A percentile compares a stretch with the other conserved stretches of the same genome.
phyloP scores from a whole-genome alignment of 2,329 filamentous ascomycete species.

The Alternaria gansuensis region DNA sequence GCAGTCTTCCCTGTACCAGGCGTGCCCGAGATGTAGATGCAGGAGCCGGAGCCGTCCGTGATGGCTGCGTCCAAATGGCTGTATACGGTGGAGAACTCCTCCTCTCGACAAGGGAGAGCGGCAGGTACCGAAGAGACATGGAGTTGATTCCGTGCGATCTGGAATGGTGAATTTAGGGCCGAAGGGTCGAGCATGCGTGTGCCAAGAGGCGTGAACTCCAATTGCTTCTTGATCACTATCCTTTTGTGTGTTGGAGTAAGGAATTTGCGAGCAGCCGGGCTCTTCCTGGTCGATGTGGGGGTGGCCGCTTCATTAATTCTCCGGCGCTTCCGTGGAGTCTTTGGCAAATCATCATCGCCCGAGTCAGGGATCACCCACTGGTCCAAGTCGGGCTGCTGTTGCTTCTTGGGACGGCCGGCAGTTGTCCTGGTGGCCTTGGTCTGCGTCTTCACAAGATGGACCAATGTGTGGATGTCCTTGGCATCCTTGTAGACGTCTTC shows the following conservation, averaged over 20 bases:
- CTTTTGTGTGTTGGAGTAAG: slow-evolving; percentile 72
- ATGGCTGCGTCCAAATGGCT: slow-evolving; percentile 94
- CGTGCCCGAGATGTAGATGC: slow-evolving; percentile 99
- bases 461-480: slow-evolving; percentile 71
- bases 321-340: slow-evolving; percentile 59
- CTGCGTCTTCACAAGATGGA: slow-evolving; percentile 72
- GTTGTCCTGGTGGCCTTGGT: slow-evolving; percentile 76
- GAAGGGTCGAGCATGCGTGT: slow-evolving; percentile 83
- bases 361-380: slow-evolving; percentile 57
- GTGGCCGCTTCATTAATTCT: slow-evolving; percentile 58
- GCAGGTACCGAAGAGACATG: slow-evolving; percentile 94
- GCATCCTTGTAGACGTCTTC: slow-evolving; percentile 80
- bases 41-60: slow-evolving; percentile 89
- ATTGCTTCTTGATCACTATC: slow-evolving; percentile 81
- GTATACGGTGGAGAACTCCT: slow-evolving; percentile 91
- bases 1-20: slow-evolving; percentile 98
- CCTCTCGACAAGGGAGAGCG: slow-evolving; percentile 88
- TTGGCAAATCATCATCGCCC: slow-evolving; percentile 54
- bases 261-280: slow-evolving; percentile 62
- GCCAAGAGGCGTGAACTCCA: slow-evolving; percentile 95
- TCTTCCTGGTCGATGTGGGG: slow-evolving; percentile 57
- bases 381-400: slow-evolving; percentile 51
- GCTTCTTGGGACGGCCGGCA: slow-evolving; percentile 44
- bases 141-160: slow-evolving; percentile 84
- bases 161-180: slow-evolving; percentile 84